Base-by-base conservation (phyloP, 208 protist genomes). In the Acanthamoeba quina region DNA sequence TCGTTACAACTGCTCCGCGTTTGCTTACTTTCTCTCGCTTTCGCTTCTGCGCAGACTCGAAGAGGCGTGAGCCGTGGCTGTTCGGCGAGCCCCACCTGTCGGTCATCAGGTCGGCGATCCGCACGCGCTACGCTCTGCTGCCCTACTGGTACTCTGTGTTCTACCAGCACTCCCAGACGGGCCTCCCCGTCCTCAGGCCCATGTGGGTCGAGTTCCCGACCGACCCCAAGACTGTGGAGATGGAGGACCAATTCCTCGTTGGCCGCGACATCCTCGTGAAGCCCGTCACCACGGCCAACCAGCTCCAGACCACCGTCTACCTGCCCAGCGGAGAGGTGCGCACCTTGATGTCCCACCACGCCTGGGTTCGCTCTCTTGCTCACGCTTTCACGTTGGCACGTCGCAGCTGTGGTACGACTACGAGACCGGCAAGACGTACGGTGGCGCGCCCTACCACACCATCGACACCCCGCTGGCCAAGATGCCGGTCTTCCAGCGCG, bases 1-100 rank as follows among this genome's bases (percentile, higher is more conserved):
- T 13, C 49, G 11, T 11, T 13, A 54, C 49, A 54, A 4, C 4
- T 11, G 4, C 49, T 13, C 49, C 49, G 49, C 49, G 7, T 11
- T 11, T 11, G 49, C 49, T n/a, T n/a, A n/a, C n/a, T n/a, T n/a
- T n/a, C n/a, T n/a, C n/a, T n/a, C n/a, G n/a, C n/a, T n/a, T n/a
- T n/a, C n/a, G n/a, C n/a, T n/a, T n/a, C n/a, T n/a, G n/a, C 68
- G 62, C 95, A 29, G 98, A 99, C 52, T 99, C 99, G 13, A 98
- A 98, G 94, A 98, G 99, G 47, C 98, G 99, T 85, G 99, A 99
- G 97, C 99, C 99, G 44, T 99, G 98, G 98, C 97, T 98, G n/a
- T 99, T 99, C 95, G 98, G 97, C 24, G 96, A 96, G 31, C 88
- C 78, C n/a, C 89, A 92, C 64, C 94, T 64, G 17, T 4, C 31